Conservation (phyloP, 2,329 filamentous ascomycete genomes). For the Chrysosporium keratinophilum region DNA sequence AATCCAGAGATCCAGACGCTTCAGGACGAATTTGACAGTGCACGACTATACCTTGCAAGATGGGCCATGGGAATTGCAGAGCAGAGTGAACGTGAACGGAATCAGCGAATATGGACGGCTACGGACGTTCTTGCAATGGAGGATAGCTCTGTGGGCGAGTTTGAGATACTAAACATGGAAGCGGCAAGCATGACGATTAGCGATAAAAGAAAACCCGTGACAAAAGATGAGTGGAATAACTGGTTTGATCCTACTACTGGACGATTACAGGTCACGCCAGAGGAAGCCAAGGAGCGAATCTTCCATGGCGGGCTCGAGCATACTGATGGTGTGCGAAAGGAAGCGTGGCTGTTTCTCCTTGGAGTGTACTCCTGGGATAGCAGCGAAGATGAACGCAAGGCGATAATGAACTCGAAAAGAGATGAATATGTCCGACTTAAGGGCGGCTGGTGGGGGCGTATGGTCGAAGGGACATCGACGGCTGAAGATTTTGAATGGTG, state of each 20-base stretch:
- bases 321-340: conserved; percentile 85
- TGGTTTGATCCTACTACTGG: conserved; percentile 75
- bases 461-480: conserved; percentile 70
- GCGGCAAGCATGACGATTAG: conserved; percentile 61
- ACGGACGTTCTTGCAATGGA: conserved; percentile 88
- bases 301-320: conserved; percentile 87
- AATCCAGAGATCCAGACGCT: conserved; percentile 92
- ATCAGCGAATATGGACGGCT: conserved; percentile 83
- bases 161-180: conserved; percentile 79
- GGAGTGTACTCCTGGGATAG: conserved; percentile 92
- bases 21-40: conserved; percentile 95
- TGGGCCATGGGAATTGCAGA: conserved; percentile 99
- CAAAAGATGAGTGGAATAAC: conserved; percentile 74
- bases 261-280: conserved; percentile 63
- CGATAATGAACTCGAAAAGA: conserved; percentile 69
- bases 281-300: conserved; percentile 94
- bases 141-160: conserved; percentile 88
- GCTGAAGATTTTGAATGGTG: conserved; percentile 86
- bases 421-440: conserved; percentile 94
- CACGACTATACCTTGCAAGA: conserved; percentile 80
- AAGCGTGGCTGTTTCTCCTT: conserved; percentile 90
- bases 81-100: conserved; percentile 80
- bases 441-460: conserved; percentile 88
- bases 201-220: conserved; percentile 67
- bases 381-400: conserved; percentile 71